Evolutionary conservation across 306 rosid species (phyloP), one percentile per base, ranked within the genome.

Genomic region (Prunus mongolica): DNA sequence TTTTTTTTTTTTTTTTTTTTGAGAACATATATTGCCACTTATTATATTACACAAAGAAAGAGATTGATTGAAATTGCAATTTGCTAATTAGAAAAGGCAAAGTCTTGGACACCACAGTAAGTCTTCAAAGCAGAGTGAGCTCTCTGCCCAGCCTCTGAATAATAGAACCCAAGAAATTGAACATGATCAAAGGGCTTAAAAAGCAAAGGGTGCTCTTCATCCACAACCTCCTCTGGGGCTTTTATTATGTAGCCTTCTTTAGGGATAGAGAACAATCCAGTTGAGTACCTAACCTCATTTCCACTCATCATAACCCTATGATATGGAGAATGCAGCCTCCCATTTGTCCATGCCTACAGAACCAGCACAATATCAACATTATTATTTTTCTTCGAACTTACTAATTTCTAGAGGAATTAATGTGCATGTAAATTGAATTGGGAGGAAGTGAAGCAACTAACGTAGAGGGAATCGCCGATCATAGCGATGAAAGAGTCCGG

Each of bases 251-350:
- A 68, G 3, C 93, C 93, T 73, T 60, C 87, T 57, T 85, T 89
- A 2, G 96, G 98, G 47, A 84, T 2, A 2, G 95, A 84, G 79
- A 90, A 88, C 51, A 89, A 24, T 49, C 90, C 98, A 2, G 60
- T 52, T 0, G 91, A 82, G 77, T 91, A 93, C 81, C 96, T 88
- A 19, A 84, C 90, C 19, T 84, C 86, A 41, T 84, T 80, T 56
- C 98, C 94, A 0, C 28, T 83, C 90, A 91, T 88, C 91, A 91
- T 85, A 63, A 91, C 98, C 12, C 91, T 28, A 55, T 90, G 98
- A 75, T 67, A 57, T 1, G 96, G 79, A 1, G 98, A 78, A 77
- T 90, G 81, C 13, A 90, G 13, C 77, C 90, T 69, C 0, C 96
- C 96, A 6, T 93, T 90, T 76, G 90, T 20, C 96, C 96, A 89